Conservation (phyloP, 768 basidiomycete species). For the Porpolomopsis calyptriformis region DNA sequence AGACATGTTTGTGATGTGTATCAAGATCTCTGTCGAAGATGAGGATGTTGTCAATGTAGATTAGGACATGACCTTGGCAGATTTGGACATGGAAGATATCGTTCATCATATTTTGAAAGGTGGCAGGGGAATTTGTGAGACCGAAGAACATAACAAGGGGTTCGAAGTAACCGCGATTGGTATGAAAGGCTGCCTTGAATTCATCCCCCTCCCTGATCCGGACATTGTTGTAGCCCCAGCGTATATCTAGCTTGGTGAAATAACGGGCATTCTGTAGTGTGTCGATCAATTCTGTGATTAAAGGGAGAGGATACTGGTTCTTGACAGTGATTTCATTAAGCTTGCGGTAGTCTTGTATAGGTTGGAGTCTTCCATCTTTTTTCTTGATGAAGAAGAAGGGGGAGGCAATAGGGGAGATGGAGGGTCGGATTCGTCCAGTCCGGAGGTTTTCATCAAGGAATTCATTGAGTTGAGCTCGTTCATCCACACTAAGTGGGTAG, state of each 20-base stretch:
- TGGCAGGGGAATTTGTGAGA: constrained; percentile 17
- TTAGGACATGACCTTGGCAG: constrained; percentile 17
- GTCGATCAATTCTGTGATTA: constrained; percentile 20
- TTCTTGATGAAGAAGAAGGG: constrained; percentile 19
- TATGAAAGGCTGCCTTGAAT: constrained; percentile 9
- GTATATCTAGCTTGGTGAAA: constrained; percentile 30
- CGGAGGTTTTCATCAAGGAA: constrained; percentile 21
- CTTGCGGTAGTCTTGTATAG: constrained; percentile 25
- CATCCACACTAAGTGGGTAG: not conserved
- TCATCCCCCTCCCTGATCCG: constrained; percentile 8
- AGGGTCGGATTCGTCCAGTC: constrained; percentile 15
- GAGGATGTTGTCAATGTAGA: constrained; percentile 37
- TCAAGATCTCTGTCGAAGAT: constrained; percentile 17
- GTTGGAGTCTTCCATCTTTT: constrained; percentile 17
- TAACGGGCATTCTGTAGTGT: constrained; percentile 15
- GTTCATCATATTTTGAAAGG: constrained; percentile 9
- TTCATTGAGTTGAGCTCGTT: constrained; percentile 20
- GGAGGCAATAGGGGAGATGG: constrained; percentile 17
- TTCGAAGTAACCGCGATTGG: constrained; percentile 7
- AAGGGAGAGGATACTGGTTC: constrained; percentile 26
- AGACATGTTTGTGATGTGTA: constrained; percentile 12
- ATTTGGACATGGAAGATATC: constrained; percentile 18
- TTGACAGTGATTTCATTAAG: constrained; percentile 28
- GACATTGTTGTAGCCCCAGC: constrained; percentile 15
- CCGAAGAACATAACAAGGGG: constrained; percentile 10